A percentile compares a stretch with the other conserved stretches of the same genome.
Evolutionary conservation across 371 early-diverging fungal genomes (phyloP).

Genomic region (Coemansia sp.): DNA sequence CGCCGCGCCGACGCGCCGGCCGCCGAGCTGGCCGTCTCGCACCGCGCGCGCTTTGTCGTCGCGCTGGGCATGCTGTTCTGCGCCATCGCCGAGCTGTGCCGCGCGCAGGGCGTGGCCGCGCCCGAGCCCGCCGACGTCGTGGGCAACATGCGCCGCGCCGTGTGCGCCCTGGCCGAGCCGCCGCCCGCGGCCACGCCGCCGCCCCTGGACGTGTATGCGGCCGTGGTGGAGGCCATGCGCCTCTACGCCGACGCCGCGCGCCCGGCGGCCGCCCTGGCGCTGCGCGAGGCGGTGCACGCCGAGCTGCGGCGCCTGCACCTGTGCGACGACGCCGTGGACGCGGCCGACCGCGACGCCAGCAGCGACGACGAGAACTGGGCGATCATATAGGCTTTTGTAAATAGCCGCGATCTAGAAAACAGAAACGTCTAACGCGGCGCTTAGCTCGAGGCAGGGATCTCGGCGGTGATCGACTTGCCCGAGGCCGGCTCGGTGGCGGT

Average conservation of each 20-base stretch:
- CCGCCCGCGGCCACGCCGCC: conserved; percentile 52
- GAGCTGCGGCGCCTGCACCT: conserved; percentile 37
- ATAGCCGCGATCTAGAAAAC: no score
- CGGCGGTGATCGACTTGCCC: conserved; percentile 40
- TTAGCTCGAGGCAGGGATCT: conserved; percentile 17
- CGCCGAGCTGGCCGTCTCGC: conserved; percentile 60
- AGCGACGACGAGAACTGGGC: conserved; percentile 51
- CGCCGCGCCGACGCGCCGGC: conserved; percentile 30
- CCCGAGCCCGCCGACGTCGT: conserved; percentile 67
- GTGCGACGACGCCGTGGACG: conserved; percentile 49
- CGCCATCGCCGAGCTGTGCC: conserved; percentile 80
- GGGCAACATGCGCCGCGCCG: conserved; percentile 72
- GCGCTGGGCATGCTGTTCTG: conserved; percentile 86
- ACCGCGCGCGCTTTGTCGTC: conserved; percentile 59
- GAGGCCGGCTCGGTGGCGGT: conserved; percentile 48
- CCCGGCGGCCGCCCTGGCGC: conserved; percentile 8
- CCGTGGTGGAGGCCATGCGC: conserved; percentile 23
- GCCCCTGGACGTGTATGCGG: conserved; percentile 33
- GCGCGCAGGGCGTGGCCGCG: conserved; percentile 75
- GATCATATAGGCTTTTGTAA: conserved; percentile 20
- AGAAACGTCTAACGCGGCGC: no score
- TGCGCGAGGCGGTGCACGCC: conserved; percentile 29
- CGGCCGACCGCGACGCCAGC: conserved; percentile 25
- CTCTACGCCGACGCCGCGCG: conserved; percentile 24
- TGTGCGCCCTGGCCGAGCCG: conserved; percentile 61